phyloP scores from a whole-genome alignment of 2,329 filamentous ascomycete species.

The Diaporthe eres region DNA sequence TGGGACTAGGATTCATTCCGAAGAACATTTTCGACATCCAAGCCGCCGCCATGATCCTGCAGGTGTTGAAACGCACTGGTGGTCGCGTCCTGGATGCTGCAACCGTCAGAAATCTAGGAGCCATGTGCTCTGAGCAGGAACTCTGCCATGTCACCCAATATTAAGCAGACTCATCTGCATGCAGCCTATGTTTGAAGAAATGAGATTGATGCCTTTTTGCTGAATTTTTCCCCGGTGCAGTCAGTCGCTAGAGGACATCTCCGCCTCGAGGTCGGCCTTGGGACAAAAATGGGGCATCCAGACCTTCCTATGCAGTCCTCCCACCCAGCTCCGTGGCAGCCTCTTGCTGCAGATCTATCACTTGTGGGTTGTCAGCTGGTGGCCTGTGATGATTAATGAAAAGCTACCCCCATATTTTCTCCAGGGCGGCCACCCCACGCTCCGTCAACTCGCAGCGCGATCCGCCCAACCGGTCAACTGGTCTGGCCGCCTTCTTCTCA shows the following conservation, averaged over 20 bases:
- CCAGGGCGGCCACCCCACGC: constrained; percentile 21
- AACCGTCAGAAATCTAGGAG: not conserved
- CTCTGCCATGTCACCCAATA: not conserved
- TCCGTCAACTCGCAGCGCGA: constrained; percentile 5
- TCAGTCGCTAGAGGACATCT: not conserved
- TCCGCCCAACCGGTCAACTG: constrained; percentile 31
- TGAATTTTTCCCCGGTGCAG: not conserved
- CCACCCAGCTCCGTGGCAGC: not conserved
- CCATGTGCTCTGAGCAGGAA: not conserved
- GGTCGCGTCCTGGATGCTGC: not conserved
- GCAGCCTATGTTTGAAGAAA: not conserved
- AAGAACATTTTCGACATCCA: not conserved
- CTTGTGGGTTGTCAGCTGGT: constrained; percentile 23
- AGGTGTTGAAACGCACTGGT: not conserved
- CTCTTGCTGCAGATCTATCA: constrained; percentile 16
- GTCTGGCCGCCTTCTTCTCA: constrained; percentile 32
- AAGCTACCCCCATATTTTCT: not conserved
- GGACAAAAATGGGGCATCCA: not conserved
- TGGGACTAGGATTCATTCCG: not conserved
- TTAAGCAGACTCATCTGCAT: not conserved
- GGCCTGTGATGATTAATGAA: constrained; percentile 25
- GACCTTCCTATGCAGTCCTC: not conserved
- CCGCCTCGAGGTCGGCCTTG: not conserved
- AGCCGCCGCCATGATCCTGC: not conserved
- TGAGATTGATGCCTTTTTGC: not conserved